Percentiles rank a stretch among this genome's conserved stretches.
Evolutionary conservation across 164 flowering plant genomes (phyloP).

Genomic region (Vitis rupestris): DNA sequence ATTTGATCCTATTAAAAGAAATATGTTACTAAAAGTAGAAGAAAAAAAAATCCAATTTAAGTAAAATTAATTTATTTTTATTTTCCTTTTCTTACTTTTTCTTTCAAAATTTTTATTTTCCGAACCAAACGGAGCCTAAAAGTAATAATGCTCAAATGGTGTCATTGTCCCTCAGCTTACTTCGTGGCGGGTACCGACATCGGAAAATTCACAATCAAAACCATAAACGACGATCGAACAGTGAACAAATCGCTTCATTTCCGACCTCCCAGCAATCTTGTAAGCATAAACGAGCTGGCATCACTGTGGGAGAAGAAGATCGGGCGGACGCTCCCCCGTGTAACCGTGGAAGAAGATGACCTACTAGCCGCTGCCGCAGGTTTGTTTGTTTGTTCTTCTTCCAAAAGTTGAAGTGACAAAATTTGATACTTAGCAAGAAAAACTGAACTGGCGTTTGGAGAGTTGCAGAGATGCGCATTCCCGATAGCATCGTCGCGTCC

Average conservation of each 20-base stretch:
- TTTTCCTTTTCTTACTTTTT: too few relatives aligned
- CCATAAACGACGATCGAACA: constrained; percentile 13
- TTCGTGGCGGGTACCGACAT: constrained; percentile 28
- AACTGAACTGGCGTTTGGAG: too few relatives aligned
- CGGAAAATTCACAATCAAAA: constrained; percentile 25
- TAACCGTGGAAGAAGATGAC: constrained; percentile 21
- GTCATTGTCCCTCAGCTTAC: constrained; percentile 11
- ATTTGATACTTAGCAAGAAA: too few relatives aligned
- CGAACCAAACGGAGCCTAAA: neutral
- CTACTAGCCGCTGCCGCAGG: constrained; percentile 28
- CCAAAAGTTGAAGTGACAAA: too few relatives aligned
- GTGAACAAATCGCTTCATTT: constrained; percentile 23
- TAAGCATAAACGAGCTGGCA: constrained; percentile 26
- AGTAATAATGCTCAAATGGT: neutral
- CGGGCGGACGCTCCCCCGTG: constrained; percentile 18
- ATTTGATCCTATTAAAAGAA: too few relatives aligned
- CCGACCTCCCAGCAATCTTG: constrained; percentile 16
- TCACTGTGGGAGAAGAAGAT: constrained; percentile 30
- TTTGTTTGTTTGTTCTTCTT: neutral
- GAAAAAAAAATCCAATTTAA: too few relatives aligned
- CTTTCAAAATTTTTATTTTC: too few relatives aligned
- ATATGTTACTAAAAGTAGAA: too few relatives aligned
- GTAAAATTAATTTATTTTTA: too few relatives aligned
- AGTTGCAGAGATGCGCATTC: constrained; percentile 23
- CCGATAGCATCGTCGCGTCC: constrained; percentile 31